phyloP scores from a whole-genome alignment of 2,329 filamentous ascomycete genomes.

The Huntiella savannae region DNA sequence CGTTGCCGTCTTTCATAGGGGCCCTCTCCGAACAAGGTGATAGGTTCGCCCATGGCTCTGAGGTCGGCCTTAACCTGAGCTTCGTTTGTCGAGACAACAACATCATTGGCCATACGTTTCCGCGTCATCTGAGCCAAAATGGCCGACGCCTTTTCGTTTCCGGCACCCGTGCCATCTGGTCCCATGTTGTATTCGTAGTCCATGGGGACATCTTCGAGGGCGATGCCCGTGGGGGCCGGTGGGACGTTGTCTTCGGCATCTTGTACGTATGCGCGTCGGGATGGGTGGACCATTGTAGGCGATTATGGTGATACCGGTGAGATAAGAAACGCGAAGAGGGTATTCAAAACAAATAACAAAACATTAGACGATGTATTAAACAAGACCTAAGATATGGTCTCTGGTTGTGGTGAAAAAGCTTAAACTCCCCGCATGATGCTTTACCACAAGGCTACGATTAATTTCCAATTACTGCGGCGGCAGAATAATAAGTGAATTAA shows the following conservation, averaged over 20 bases:
- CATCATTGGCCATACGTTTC: slow-evolving; percentile 70
- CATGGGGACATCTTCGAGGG: slow-evolving; percentile 32
- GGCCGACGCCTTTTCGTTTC: slow-evolving; percentile 66
- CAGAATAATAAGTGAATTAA: no score
- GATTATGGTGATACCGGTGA: neutral
- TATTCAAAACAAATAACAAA: no score
- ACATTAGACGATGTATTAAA: neutral
- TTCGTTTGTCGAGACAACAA: slow-evolving; percentile 89
- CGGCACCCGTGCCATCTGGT: slow-evolving; percentile 34
- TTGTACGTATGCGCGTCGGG: slow-evolving; percentile 86
- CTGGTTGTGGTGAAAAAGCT: neutral
- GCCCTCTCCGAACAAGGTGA: slow-evolving; percentile 87
- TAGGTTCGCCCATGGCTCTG: slow-evolving; percentile 75
- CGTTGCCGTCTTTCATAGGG: slow-evolving; percentile 71
- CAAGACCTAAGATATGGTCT: neutral
- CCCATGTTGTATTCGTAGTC: slow-evolving; percentile 70
- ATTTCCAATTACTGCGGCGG: no score
- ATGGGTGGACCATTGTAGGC: slow-evolving; percentile 55
- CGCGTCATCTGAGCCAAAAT: slow-evolving; percentile 78
- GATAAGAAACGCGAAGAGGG: neutral
- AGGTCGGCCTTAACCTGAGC: slow-evolving; percentile 62
- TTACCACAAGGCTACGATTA: no score
- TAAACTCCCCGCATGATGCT: no score
- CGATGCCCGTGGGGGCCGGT: slow-evolving; percentile 19
- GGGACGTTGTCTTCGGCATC: slow-evolving; percentile 41